These are phyloP conservation scores for Rossbeevera mucosa DNA, from an alignment of 768 basidiomycete species.

Conservation along the genomic window DNA sequence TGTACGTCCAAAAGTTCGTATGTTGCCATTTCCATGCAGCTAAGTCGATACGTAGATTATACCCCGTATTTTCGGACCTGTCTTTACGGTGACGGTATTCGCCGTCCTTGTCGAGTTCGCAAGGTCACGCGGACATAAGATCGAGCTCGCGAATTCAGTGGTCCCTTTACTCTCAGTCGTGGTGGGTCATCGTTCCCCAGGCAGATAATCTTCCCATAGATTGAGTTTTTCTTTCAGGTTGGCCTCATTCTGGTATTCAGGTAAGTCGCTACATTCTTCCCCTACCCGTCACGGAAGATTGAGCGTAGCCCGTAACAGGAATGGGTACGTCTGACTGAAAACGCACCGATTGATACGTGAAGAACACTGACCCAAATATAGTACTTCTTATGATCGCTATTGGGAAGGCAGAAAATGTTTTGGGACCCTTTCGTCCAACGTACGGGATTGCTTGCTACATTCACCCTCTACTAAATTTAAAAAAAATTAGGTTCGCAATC, in stretches of 20 bases:
- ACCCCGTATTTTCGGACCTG: conserved; percentile 68
- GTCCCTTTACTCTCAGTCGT: conserved; percentile 88
- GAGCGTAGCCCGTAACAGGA: conserved; percentile 37
- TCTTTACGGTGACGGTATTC: conserved; percentile 78
- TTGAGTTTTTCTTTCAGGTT: conserved; percentile 44
- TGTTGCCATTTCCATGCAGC: not conserved
- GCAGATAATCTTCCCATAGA: not conserved
- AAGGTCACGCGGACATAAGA: conserved; percentile 49
- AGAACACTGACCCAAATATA: conserved; percentile 24
- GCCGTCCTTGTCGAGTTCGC: conserved; percentile 58
- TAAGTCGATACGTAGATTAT: conserved; percentile 50
- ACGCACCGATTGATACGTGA: not conserved
- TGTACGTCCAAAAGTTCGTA: conserved; percentile 40
- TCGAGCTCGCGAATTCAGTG: conserved; percentile 76
- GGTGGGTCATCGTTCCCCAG: conserved; percentile 33
- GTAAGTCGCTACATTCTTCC: conserved; percentile 34
- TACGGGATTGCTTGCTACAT: conserved; percentile 19
- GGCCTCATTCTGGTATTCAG: conserved; percentile 87
- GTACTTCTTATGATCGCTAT: conserved; percentile 82
- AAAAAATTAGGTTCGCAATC: conserved; percentile 53
- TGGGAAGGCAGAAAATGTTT: conserved; percentile 90
- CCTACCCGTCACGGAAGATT: not conserved
- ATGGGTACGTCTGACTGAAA: conserved; percentile 45
- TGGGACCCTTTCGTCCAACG: conserved; percentile 62
- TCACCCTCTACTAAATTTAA: not conserved